Evolutionary conservation across 176 grass and related monocot genomes (phyloP), one percentile per base, ranked within the genome.

Genomic region (Phyllostachys edulis): DNA sequence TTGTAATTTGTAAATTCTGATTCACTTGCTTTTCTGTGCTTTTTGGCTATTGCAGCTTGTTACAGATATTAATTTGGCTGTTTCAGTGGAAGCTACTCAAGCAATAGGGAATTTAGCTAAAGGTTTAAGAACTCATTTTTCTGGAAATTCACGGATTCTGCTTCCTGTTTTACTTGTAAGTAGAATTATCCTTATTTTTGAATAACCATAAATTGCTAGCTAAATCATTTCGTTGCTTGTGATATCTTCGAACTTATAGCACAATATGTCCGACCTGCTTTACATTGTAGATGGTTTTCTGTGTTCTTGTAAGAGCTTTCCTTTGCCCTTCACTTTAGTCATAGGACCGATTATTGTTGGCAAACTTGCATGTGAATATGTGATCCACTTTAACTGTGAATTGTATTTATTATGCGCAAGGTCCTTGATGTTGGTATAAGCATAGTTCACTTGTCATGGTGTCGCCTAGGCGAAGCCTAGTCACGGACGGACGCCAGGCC

Each of bases 151-250:
- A 68, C 87, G 96, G 63, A 87, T 89, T 95, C 73, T 99, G n/a
- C 87, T 99, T 57, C 91, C 96, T 76, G 84, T 94, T 57, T 81
- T 99, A 71, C 96, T 99, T 85, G 96, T 99, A 92, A 99, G 96
- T 90, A 61, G 7, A 70, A 63, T 13, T 40, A 69, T 34, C 56
- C 24, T 39, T 50, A 87, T 68, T 4, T 32, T 7, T 60, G 38
- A 46, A 39, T 82, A 63, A 76, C 37, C 34, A 70, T 45, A 66
- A 37, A 9, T 72, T 27, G 0, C 21, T 14, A 65, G 69, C 63
- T 17, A 63, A 18, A 73, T 26, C 9, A 5, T 67, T 21, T 60
- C 11, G 26, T 46, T 85, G 54, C 9, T 86, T 78, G 8, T 68
- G 47, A 73, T 84, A 68, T 82, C 44, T 69, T 67, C 65, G 55